Evolutionary conservation across 2,329 filamentous ascomycete species (phyloP), one percentile per base, ranked within the genome.

Genomic region (Fusarium luffae): DNA sequence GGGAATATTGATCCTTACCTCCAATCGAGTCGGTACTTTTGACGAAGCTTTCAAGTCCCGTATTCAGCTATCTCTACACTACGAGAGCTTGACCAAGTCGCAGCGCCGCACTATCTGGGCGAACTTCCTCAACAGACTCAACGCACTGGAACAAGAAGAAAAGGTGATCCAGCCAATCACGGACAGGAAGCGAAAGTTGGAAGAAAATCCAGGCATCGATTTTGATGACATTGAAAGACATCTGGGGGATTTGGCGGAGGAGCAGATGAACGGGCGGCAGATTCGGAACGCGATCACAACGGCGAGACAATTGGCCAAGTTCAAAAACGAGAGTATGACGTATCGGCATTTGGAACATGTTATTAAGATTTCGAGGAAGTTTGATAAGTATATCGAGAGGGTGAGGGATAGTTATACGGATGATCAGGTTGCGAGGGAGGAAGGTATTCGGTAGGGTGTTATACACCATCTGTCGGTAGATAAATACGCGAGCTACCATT

Each of bases 181-280:
- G 1, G 27, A 54, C 3, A 14, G 51, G 2, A 47, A 48, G 18
- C 23, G 41, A 0, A 55, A 48, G 4, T 18, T 21, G 2, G n/a
- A 48, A 21, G 4, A 7, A 1, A 13, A 40, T 5, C 7, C 1
- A 12, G 49, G 23, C 1, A 62, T 72, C 2, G 58, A 74, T 18
- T 66, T 63, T 42, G 37, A 73, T 5, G 58, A 77, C 14, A 54
- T 78, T 11, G 66, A 56, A 12, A 4, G 13, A 4, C 23, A 68
- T 4, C 7, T 69, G 3, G 16, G 14, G 1, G 77, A 81, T 40
- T 62, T 84, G 13, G 77, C 79, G 0, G 49, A 60, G 5, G 68
- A 79, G 23, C 66, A 78, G 19, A 75, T 84, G 71, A 83, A 84
- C 25, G 81, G 82, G 2, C 69, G 80, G 6, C 79, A 84, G 70